These are phyloP conservation scores for Psilocybe tampanensis DNA, from an alignment of 768 basidiomycete genomes.

Conservation along the genomic window DNA sequence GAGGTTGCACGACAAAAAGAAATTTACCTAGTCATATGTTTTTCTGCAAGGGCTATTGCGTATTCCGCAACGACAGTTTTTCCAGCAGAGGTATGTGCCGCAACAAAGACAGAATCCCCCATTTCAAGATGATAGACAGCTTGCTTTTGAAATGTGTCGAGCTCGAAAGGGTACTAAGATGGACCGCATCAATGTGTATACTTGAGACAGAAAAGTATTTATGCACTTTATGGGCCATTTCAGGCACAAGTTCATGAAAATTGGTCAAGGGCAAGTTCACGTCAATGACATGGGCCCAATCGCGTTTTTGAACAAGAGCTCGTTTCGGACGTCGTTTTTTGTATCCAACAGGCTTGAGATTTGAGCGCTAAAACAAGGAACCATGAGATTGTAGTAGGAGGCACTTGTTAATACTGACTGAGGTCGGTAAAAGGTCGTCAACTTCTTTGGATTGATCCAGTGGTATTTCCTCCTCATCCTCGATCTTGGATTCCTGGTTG, in stretches of 20 bases:
- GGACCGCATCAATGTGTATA: constrained; percentile 25
- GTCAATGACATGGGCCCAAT: constrained; percentile 98
- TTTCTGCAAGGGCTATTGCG: constrained; percentile 94
- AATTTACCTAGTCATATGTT: constrained; percentile 95
- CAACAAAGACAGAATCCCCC: constrained; percentile 99
- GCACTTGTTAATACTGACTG: constrained; percentile 31
- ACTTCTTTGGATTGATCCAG: constrained; percentile 32
- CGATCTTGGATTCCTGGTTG: constrained; percentile 12
- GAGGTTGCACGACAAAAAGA: background rate
- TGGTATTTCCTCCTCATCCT: constrained; percentile 16
- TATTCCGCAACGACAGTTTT: constrained; percentile 99
- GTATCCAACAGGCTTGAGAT: constrained; percentile 56
- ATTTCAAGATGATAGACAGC: constrained; percentile 97
- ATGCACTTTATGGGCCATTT: constrained; percentile 91
- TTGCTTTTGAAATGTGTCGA: constrained; percentile 98
- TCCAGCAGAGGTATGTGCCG: constrained; percentile 98
- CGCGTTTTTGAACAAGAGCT: constrained; percentile 70
- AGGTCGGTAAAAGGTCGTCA: constrained; percentile 76
- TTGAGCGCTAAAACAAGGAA: constrained; percentile 44
- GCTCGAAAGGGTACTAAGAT: constrained; percentile 89
- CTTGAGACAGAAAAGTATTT: background rate
- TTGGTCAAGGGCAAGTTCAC: constrained; percentile 88
- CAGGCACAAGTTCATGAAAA: constrained; percentile 90
- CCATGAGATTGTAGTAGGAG: no score
- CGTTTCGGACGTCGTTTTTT: constrained; percentile 42